These are phyloP conservation scores for Blastomyces emzantsi DNA, from an alignment of 2,329 filamentous ascomycete species.

Conservation along the genomic window DNA sequence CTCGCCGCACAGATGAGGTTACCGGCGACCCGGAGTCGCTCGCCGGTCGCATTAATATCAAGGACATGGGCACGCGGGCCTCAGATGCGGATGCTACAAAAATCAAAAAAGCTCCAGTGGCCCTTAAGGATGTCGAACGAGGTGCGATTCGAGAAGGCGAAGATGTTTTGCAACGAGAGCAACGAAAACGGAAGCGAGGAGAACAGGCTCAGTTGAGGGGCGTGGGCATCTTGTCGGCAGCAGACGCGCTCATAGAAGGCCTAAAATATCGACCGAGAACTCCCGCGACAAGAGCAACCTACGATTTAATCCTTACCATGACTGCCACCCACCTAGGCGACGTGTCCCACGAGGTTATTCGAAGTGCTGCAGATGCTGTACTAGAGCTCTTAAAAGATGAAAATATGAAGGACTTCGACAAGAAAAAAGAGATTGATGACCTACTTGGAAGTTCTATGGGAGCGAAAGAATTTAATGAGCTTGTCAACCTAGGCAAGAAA, in stretches of 20 bases:
- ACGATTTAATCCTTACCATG: constrained; percentile 86
- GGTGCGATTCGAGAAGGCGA: constrained; percentile 70
- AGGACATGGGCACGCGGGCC: constrained; percentile 85
- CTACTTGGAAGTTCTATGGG: constrained; percentile 73
- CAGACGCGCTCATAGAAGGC: constrained; percentile 81
- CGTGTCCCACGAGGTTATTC: constrained; percentile 81
- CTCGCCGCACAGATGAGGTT: constrained; percentile 83
- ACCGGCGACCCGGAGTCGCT: constrained; percentile 97
- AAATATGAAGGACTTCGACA: constrained; percentile 91
- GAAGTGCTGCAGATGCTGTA: constrained; percentile 86
- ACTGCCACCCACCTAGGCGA: constrained; percentile 84
- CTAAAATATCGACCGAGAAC: constrained; percentile 88
- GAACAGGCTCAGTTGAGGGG: constrained; percentile 62
- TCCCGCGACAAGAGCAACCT: constrained; percentile 81
- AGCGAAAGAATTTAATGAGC: constrained; percentile 90
- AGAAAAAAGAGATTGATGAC: constrained; percentile 96
- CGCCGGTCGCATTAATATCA: constrained; percentile 84
- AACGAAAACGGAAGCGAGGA: constrained; percentile 72
- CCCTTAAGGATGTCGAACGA: constrained; percentile 61
- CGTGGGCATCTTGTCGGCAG: constrained; percentile 70
- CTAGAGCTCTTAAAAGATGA: constrained; percentile 92
- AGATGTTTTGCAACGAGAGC: constrained; percentile 73
- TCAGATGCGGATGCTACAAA: constrained; percentile 71
- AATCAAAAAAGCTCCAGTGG: constrained; percentile 61
- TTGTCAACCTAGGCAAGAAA: constrained; percentile 95